Percentiles rank a stretch among this genome's conserved stretches.
Evolutionary conservation across 139 green algal species (phyloP).

Genomic region (Mesotaenium endlicherianum): DNA sequence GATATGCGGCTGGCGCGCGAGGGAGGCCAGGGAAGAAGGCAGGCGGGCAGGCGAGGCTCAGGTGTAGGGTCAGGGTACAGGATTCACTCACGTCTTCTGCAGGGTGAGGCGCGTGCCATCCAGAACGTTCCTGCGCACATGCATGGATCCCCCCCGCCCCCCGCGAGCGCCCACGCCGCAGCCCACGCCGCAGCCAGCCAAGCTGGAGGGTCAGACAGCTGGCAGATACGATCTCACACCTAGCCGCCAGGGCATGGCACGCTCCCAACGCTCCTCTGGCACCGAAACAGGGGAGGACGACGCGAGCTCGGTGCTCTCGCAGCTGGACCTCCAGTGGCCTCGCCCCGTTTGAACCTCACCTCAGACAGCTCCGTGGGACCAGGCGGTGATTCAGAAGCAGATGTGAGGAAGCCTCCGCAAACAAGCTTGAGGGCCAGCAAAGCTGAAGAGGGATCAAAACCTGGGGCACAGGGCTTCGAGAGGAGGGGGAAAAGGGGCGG

Average conservation of each 20-base stretch:
- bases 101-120: slow-evolving; percentile 83
- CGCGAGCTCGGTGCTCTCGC: neutral
- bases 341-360: neutral
- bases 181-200: neutral
- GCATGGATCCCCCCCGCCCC: neutral
- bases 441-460: neutral
- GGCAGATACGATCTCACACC: neutral
- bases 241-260: neutral
- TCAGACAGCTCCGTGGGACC: neutral
- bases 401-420: neutral
- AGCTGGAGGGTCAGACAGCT: neutral
- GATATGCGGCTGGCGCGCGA: too few relatives aligned
- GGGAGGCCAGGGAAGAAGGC: too few relatives aligned
- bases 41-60: too few relatives aligned
- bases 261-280: neutral
- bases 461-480: too few relatives aligned
- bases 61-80: too few relatives aligned
- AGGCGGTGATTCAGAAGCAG: neutral
- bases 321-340: neutral
- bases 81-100: slow-evolving; percentile 19
- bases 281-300: neutral
- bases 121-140: slow-evolving; percentile 57
- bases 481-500: neutral
- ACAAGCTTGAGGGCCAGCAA: neutral
- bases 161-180: neutral